These are phyloP conservation scores for Neurospora pannonica DNA, from an alignment of 495 filamentous ascomycete genomes.

Conservation along the genomic window DNA sequence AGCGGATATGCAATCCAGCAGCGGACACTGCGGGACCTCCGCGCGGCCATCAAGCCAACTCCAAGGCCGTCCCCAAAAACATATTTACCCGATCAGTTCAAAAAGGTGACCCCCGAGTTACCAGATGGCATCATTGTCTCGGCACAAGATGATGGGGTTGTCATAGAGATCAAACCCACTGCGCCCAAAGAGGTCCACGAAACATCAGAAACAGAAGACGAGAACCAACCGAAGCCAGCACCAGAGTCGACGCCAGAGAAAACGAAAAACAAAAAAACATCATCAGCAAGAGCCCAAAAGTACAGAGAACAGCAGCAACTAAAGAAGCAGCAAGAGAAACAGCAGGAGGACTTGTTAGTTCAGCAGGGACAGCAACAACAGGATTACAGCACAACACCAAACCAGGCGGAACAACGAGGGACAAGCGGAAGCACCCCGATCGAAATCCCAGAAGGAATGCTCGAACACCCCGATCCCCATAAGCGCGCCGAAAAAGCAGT, in stretches of 20 bases:
- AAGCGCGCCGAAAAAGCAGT: slow-evolving; percentile 22
- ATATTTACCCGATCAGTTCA: slow-evolving; percentile 32
- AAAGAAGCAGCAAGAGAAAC: neutral
- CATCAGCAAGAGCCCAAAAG: neutral
- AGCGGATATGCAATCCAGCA: slow-evolving; percentile 47
- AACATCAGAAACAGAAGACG: slow-evolving; percentile 14
- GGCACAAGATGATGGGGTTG: slow-evolving; percentile 10
- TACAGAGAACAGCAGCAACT: neutral
- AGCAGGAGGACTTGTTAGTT: neutral
- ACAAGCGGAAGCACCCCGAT: neutral
- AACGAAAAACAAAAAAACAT: neutral
- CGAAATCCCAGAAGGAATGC: neutral
- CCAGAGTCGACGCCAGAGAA: neutral
- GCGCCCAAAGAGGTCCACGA: slow-evolving; percentile 10
- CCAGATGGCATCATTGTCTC: slow-evolving; percentile 26
- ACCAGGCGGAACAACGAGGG: neutral
- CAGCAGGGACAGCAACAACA: neutral
- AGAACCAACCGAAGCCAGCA: neutral
- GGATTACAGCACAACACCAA: neutral
- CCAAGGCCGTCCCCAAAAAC: slow-evolving; percentile 32
- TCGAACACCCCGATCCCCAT: neutral
- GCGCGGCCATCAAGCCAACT: slow-evolving; percentile 34
- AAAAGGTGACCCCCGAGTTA: slow-evolving; percentile 24
- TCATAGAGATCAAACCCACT: slow-evolving; percentile 25
- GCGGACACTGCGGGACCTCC: slow-evolving; percentile 40